Conservation (phyloP, 345 rosid species). For the Rhizophora apiculata region DNA sequence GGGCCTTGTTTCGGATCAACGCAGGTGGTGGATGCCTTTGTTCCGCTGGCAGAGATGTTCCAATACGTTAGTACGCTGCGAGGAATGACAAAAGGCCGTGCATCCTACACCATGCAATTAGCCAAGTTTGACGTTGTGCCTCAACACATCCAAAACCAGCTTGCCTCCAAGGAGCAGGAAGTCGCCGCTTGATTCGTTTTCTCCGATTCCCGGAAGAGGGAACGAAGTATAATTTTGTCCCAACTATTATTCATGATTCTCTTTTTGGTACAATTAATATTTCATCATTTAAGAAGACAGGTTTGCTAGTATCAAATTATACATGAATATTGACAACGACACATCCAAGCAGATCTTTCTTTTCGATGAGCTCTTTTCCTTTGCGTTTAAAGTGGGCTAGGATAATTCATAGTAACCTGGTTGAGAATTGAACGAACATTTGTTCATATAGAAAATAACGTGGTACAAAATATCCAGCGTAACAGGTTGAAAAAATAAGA, state of each 20-base stretch:
- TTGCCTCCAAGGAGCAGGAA: conserved; percentile 71
- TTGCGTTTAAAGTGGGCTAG: no score
- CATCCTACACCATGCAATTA: conserved; percentile 89
- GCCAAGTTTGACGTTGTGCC: conserved; percentile 90
- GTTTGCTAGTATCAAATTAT: neutral
- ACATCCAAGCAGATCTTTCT: no score
- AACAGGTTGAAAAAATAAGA: no score
- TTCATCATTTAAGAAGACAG: neutral
- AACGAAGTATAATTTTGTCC: conserved; percentile 5
- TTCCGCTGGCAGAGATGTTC: conserved; percentile 95
- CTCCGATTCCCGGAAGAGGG: neutral
- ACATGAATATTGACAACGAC: no score
- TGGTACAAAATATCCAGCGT: no score
- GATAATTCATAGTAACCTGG: no score
- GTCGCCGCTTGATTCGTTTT: conserved; percentile 62
- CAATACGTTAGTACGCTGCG: conserved; percentile 92
- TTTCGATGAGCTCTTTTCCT: no score
- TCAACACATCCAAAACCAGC: conserved; percentile 91
- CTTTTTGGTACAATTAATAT: neutral
- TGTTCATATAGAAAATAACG: no score
- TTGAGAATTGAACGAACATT: no score
- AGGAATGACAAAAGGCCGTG: conserved; percentile 97
- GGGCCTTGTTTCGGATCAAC: neutral
- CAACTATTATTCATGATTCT: conserved; percentile 1
- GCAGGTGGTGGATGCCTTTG: conserved; percentile 83